These are phyloP conservation scores for Irpex lacteus DNA, from an alignment of 1,284 basidiomycete genomes.

Conservation along the genomic window DNA sequence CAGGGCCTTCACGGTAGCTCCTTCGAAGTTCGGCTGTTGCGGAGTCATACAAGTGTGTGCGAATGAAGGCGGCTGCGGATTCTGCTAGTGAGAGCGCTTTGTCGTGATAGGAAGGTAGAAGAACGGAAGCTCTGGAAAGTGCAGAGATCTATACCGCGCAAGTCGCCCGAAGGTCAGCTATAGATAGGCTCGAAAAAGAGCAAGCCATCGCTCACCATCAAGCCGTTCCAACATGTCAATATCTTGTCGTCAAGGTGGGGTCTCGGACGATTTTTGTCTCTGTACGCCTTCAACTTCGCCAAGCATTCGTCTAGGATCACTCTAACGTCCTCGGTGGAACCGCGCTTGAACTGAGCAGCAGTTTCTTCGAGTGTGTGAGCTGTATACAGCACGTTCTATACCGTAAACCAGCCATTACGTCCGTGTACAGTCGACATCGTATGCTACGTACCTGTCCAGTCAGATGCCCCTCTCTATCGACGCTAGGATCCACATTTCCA, in stretches of 20 bases:
- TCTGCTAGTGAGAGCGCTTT: conserved; percentile 21
- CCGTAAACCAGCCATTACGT: too few species aligned
- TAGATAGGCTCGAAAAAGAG: too few species aligned
- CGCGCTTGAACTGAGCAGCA: conserved; percentile 16
- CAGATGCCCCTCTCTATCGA: conserved; percentile 41
- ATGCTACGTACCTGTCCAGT: conserved; percentile 28
- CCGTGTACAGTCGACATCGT: too few species aligned
- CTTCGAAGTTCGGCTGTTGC: conserved; percentile 20
- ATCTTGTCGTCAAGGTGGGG: conserved; percentile 47
- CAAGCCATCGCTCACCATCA: conserved; percentile 32
- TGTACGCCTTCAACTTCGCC: conserved; percentile 27
- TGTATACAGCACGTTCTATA: conserved; percentile 27
- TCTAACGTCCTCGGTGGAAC: conserved; percentile 22
- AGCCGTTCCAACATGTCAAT: conserved; percentile 42
- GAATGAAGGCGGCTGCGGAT: conserved; percentile 20
- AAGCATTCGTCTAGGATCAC: conserved; percentile 21
- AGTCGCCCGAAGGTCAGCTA: too few species aligned
- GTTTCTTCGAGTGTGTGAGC: conserved; percentile 24
- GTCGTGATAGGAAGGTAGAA: conserved; percentile 12
- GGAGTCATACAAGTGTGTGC: conserved; percentile 20
- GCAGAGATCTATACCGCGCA: conserved; percentile 28
- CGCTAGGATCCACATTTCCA: conserved; percentile 39
- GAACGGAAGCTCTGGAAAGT: conserved; percentile 22
- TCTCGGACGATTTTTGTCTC: conserved; percentile 35
- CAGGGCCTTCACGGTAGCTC: conserved; percentile 26